These are phyloP conservation scores for Nothophoma quercina DNA, from an alignment of 2,329 filamentous ascomycete species.

Conservation along the genomic window DNA sequence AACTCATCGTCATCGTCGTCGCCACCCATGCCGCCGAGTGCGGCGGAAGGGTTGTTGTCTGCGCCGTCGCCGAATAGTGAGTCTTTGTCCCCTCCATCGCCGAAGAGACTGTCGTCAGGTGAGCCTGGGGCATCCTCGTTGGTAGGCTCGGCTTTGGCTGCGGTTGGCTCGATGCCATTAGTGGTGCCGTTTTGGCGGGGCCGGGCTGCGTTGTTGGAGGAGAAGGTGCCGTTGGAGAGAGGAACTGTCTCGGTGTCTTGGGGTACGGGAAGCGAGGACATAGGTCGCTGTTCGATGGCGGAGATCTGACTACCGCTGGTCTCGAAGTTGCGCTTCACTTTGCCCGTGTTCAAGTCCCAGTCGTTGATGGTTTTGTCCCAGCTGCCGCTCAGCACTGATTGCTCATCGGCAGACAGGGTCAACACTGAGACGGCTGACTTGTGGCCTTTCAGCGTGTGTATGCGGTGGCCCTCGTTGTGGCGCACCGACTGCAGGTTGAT, in stretches of 20 bases:
- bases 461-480: slow-evolving; percentile 92
- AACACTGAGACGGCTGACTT: slow-evolving; percentile 91
- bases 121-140: slow-evolving; percentile 68
- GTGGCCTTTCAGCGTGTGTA: slow-evolving; percentile 81
- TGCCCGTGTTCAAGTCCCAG: slow-evolving; percentile 92
- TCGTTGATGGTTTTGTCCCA: slow-evolving; percentile 96
- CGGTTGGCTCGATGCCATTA: slow-evolving; percentile 48
- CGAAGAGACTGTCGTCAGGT: slow-evolving; percentile 85
- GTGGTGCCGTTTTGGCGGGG: slow-evolving; percentile 63
- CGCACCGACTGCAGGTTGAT: slow-evolving; percentile 94
- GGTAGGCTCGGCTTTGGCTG: slow-evolving; percentile 44
- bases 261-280: slow-evolving; percentile 77
- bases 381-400: slow-evolving; percentile 85
- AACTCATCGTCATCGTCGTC: slow-evolving; percentile 74
- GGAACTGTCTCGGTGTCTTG: slow-evolving; percentile 68
- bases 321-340: slow-evolving; percentile 76
- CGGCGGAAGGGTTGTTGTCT: slow-evolving; percentile 51
- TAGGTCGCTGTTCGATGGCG: slow-evolving; percentile 82
- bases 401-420: slow-evolving; percentile 82
- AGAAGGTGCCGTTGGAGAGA: slow-evolving; percentile 71
- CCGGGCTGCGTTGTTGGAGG: slow-evolving; percentile 73
- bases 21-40: slow-evolving; percentile 72
- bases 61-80: slow-evolving; percentile 86
- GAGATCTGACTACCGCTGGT: slow-evolving; percentile 85
- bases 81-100: slow-evolving; percentile 70